Base-by-base conservation (phyloP, 352 stramenopile species). In the Phytophthora litchii region DNA sequence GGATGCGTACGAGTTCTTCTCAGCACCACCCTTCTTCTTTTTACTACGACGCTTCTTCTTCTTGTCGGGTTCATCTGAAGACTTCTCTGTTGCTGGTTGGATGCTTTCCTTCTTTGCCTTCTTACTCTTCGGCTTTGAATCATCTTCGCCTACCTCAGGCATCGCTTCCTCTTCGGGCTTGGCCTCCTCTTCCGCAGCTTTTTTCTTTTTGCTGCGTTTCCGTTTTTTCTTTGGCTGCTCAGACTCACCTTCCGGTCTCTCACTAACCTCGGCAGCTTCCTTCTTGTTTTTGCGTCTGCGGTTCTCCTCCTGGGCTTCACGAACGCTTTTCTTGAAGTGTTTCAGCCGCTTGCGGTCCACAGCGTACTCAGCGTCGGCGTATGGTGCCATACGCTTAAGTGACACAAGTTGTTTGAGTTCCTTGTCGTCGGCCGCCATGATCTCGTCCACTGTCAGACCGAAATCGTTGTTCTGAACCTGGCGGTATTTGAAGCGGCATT, bases 401-500 rank as follows among this genome's bases (percentile, higher is more conserved):
- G 92, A 98, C 37, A 99, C 96, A 57, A 98, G 97, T 60, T 96
- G 74, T 62, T 98, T 98, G 12, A 99, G 81, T 20, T 98, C 94
- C 37, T 93, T 92, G 78, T 99, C 97, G 49, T 98, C 86, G 1
- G 97, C 96, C 14, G 95, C 74, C 60, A 99, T 90, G 65, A 99
- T 99, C 62, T 99, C 97, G 42, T 99, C 91, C 6, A 94, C 91
- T 14, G 89, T 97, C 20, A 99, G 75, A 13, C 98, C 98, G 74
- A 98, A 99, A 64, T 92, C 92, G 55, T 99, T 98, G 21, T 82
- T 76, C 42, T 89, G 78, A 4, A 99, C 98, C 42, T 92, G 70
- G 9, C 89, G 85, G 76, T 99, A 99, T 70, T 99, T 99, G 81
- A 99, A 99, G 19, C 97, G 87, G 41, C 94, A 99, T 44, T 97